phyloP scores from a whole-genome alignment of 2,329 filamentous ascomycete genomes.

The Cladophialophora chaetospira region DNA sequence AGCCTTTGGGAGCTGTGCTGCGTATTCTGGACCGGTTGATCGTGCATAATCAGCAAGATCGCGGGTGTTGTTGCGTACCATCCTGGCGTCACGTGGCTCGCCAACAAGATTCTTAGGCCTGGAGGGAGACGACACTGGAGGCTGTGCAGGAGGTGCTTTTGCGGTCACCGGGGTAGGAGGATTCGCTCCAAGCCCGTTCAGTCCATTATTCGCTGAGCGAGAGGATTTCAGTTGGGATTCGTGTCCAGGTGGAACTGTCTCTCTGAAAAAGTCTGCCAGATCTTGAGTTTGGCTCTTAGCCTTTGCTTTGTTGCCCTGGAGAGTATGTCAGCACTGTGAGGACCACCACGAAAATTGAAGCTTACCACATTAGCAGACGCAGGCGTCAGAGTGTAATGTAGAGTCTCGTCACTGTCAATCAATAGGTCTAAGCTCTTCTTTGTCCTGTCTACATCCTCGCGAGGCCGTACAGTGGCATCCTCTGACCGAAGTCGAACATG shows the following conservation, averaged over 20 bases:
- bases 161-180: constrained; percentile 8
- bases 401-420: constrained; percentile 78
- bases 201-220: constrained; percentile 23
- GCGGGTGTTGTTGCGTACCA: constrained; percentile 64
- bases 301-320: constrained; percentile 36
- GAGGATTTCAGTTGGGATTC: constrained; percentile 23
- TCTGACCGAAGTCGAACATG: constrained; percentile 31
- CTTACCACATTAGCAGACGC: constrained; percentile 76
- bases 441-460: constrained; percentile 49
- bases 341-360: constrained; percentile 27
- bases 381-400: constrained; percentile 79
- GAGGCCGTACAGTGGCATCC: constrained; percentile 18
- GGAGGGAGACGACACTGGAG: constrained; percentile 18
- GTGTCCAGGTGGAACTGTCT: constrained; percentile 39
- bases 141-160: constrained; percentile 9
- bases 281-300: constrained; percentile 37
- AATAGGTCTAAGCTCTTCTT: constrained; percentile 74
- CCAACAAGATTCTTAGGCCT: constrained; percentile 36
- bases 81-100: constrained; percentile 70
- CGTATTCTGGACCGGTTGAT: constrained; percentile 71
- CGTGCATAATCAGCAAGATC: constrained; percentile 91
- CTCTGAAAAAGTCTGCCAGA: constrained; percentile 43
- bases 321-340: constrained; percentile 2
- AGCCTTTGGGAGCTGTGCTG: constrained; percentile 31
- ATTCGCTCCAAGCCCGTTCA: constrained; percentile 33